phyloP scores from a whole-genome alignment of 768 basidiomycete species.

The Russula brevipes region DNA sequence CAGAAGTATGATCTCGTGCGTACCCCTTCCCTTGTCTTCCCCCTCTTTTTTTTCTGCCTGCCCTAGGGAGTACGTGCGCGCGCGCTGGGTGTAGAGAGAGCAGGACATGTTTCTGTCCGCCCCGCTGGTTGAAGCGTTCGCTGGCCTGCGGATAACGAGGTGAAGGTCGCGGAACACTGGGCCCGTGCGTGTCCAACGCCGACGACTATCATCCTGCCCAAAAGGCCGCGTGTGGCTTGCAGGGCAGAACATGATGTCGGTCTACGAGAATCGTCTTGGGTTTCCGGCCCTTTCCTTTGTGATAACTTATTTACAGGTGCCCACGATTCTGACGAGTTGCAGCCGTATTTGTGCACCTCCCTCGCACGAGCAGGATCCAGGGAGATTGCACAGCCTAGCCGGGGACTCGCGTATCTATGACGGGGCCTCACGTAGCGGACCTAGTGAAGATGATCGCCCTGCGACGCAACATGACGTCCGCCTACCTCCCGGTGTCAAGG shows the following conservation, averaged over 20 bases:
- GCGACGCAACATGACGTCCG: neutral
- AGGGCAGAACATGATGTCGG: neutral
- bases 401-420: neutral
- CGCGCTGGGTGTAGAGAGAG: neutral
- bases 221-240: slow-evolving; percentile 58
- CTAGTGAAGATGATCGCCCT: neutral
- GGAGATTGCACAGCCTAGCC: neutral
- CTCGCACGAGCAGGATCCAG: neutral
- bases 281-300: no score
- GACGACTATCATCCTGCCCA: slow-evolving; percentile 35
- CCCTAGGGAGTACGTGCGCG: neutral
- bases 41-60: neutral
- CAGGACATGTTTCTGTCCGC: slow-evolving; percentile 43
- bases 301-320: no score
- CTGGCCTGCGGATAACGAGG: slow-evolving; percentile 40
- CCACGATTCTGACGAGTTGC: no score
- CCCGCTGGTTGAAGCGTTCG: slow-evolving; percentile 39
- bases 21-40: slow-evolving; percentile 11
- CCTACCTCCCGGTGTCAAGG: neutral
- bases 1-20: slow-evolving; percentile 42
- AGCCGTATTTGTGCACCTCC: no score
- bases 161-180: slow-evolving; percentile 50
- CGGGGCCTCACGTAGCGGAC: neutral
- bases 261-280: no score
- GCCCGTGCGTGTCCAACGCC: slow-evolving; percentile 45